These are phyloP conservation scores for Nakazawaea wyomingensis DNA, from an alignment of 805 yeast genomes.

Conservation along the genomic window DNA sequence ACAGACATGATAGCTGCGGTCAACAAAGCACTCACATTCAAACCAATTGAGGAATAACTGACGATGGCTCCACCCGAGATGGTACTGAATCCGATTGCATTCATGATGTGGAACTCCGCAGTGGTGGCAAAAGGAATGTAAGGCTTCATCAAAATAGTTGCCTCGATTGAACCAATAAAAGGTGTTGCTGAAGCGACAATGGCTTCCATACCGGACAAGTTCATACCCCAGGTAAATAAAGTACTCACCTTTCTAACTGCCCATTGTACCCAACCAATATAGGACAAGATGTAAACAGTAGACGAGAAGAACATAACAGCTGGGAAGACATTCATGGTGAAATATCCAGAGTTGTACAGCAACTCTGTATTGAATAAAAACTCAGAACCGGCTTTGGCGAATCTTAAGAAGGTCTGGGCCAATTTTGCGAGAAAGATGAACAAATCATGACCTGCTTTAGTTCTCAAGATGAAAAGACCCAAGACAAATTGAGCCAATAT, in stretches of 20 bases:
- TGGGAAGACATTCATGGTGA: constrained; percentile 55
- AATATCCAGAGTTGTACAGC: constrained; percentile 33
- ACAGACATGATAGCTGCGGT: constrained; percentile 66
- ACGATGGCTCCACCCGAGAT: constrained; percentile 61
- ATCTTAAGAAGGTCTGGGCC: constrained; percentile 52
- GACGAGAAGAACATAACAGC: constrained; percentile 60
- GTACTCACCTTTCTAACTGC: constrained; percentile 48
- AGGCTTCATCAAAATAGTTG: constrained; percentile 55
- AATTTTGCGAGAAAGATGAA: constrained; percentile 54
- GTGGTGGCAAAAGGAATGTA: constrained; percentile 53
- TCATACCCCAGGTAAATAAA: constrained; percentile 55
- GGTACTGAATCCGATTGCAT: constrained; percentile 61
- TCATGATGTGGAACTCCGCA: constrained; percentile 58
- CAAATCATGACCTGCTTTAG: constrained; percentile 54
- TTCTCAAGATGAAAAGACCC: constrained; percentile 56
- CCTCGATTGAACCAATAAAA: constrained; percentile 61
- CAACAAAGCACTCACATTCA: constrained; percentile 56
- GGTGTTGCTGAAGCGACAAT: constrained; percentile 65
- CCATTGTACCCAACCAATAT: constrained; percentile 61
- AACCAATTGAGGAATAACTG: constrained; percentile 56
- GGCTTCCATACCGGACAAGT: constrained; percentile 59
- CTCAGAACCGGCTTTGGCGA: constrained; percentile 57
- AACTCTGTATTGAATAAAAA: constrained; percentile 41
- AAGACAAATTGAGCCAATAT: constrained; percentile 54
- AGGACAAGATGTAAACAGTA: constrained; percentile 53